Percentiles rank a stretch among this genome's conserved stretches.
Conservation (phyloP, 2,329 filamentous ascomycete genomes). For the Ophiostoma australiae region DNA sequence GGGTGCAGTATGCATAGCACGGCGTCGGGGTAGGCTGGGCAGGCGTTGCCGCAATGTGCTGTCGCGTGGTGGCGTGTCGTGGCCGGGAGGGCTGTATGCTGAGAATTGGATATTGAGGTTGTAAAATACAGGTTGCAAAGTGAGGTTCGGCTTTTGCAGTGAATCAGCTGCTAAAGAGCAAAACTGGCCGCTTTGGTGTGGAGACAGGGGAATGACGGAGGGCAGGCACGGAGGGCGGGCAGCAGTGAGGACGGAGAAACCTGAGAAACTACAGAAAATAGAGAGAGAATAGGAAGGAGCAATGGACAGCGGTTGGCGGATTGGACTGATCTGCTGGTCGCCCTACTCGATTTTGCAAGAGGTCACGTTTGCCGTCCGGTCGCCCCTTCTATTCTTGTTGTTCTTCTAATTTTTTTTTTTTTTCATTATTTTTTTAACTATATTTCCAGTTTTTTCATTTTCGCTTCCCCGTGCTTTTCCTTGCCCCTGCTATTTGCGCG, state of each 20-base stretch:
- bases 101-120: background rate
- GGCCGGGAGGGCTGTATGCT: background rate
- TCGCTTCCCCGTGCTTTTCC: conserved; percentile 20
- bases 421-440: background rate
- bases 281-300: background rate
- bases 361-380: conserved; percentile 14
- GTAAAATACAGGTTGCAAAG: background rate
- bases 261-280: background rate
- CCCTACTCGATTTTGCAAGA: conserved; percentile 8
- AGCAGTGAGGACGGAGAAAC: background rate
- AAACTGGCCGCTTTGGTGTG: background rate
- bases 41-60: conserved; percentile 20
- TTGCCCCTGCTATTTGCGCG: conserved; percentile 22
- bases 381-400: conserved; percentile 3
- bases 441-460: conserved; percentile 12
- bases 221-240: conserved; percentile 3
- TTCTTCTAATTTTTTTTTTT: conserved; percentile 6
- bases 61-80: conserved; percentile 5
- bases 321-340: background rate
- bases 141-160: background rate
- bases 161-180: background rate
- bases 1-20: conserved; percentile 23
- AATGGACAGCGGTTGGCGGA: background rate
- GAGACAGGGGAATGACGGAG: conserved; percentile 9
- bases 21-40: conserved; percentile 21